phyloP scores from a whole-genome alignment of 164 flowering plant species.

The Aristolochia californica region DNA sequence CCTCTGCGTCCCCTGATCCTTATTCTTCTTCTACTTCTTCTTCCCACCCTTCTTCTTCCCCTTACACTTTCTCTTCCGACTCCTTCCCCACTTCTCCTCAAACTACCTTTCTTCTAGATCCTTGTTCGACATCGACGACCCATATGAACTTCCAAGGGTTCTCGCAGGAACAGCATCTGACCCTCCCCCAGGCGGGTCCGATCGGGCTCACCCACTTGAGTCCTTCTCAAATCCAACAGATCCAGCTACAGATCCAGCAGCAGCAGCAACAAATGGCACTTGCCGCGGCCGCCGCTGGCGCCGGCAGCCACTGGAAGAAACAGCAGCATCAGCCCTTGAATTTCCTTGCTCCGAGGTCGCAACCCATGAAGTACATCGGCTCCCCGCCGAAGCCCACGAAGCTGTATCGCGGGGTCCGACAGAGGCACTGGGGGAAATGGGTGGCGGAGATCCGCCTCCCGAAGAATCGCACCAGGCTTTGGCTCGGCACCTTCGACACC shows the following conservation, averaged over 20 bases:
- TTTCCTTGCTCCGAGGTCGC: constrained; percentile 42
- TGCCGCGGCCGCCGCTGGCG: constrained; percentile 8
- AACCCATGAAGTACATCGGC: constrained; percentile 63
- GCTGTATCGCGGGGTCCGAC: constrained; percentile 90
- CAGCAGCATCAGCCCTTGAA: constrained; percentile 11
- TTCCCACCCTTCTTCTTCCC: constrained; percentile 6
- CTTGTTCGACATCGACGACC: constrained; percentile 24
- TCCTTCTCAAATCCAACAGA: constrained; percentile 49
- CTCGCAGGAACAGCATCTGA: constrained; percentile 15
- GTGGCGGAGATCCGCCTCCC: constrained; percentile 90
- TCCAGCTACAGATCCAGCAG: constrained; percentile 44
- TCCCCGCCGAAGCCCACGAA: constrained; percentile 50
- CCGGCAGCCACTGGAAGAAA: constrained; percentile 1
- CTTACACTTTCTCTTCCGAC: constrained; percentile 12
- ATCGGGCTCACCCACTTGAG: constrained; percentile 45
- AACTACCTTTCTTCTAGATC: constrained; percentile 5
- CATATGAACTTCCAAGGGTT: constrained; percentile 10
- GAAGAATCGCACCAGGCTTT: constrained; percentile 77
- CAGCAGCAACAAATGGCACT: constrained; percentile 8
- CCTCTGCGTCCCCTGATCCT: constrained; percentile 8
- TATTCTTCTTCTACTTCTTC: constrained; percentile 14
- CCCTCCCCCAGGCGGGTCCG: constrained; percentile 21
- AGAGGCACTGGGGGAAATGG: constrained; percentile 96
- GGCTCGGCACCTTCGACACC: constrained; percentile 92
- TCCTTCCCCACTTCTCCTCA: constrained; percentile 11